Conservation (phyloP, 192 early-diverging fungal genomes). For the Coemansia pectinata region DNA sequence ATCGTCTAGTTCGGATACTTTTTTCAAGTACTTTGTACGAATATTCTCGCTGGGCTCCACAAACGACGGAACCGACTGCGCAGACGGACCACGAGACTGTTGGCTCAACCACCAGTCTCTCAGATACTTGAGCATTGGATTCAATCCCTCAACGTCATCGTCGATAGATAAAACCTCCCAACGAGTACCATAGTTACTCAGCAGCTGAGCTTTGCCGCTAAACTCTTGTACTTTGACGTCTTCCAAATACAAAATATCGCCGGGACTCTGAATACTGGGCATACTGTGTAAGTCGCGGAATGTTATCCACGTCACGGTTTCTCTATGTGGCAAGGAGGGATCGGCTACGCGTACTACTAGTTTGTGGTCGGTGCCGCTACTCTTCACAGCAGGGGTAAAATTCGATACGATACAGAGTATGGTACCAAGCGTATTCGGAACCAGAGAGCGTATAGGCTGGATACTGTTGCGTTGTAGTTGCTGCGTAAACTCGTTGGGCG, state of each 20-base stretch:
- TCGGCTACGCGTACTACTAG: conserved; percentile 15
- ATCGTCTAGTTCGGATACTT: neutral
- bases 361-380: conserved; percentile 12
- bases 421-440: neutral
- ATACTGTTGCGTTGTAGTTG: neutral
- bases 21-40: conserved; percentile 2
- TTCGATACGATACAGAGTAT: neutral
- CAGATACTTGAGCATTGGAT: conserved; percentile 18
- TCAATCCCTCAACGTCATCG: neutral
- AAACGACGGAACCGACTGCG: too few relatives aligned
- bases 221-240: conserved; percentile 5
- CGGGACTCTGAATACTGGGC: conserved; percentile 12
- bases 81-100: too few relatives aligned
- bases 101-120: conserved; percentile 14
- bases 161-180: conserved; percentile 13
- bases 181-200: conserved; percentile 2
- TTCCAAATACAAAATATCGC: conserved; percentile 29
- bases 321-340: neutral
- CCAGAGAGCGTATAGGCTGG: neutral
- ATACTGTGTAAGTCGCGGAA: conserved; percentile 6
- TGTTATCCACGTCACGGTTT: neutral
- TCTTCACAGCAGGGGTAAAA: neutral
- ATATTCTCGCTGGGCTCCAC: too few relatives aligned
- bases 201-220: neutral
- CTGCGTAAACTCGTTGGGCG: neutral